Base-by-base conservation (phyloP, 2,329 filamentous ascomycete genomes). In the Hypoxylon sp. region DNA sequence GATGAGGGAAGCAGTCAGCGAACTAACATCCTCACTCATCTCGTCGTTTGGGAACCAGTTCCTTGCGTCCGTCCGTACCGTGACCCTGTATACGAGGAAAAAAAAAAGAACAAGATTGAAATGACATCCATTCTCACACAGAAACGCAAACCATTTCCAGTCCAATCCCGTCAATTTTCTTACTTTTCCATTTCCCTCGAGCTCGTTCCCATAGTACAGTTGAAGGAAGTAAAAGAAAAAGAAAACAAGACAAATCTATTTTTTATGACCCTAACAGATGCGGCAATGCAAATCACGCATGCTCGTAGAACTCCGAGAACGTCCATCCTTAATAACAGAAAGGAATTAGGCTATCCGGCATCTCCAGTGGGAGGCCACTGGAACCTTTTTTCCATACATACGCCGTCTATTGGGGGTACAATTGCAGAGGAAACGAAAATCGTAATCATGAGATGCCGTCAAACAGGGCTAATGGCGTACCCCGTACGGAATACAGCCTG, bases 401-500 rank as follows among this genome's bases (percentile, higher is more conserved):
- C 63, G 57, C 24, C 59, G 62, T 68, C 59, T 59, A 64, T 68
- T 24, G 48, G 56, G 53, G 37, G 17, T 17, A 41, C 37, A 17
- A 41, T 41, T 60, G 64, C 50, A 60, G 24, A 46, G 19, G 11
- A 34, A 62, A 64, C 22, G 52, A 68, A 68, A 64, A 63, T 65
- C 56, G 39, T 68, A 64, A 65, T 50, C 56, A 48, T 65, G 28
- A 65, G n/a, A 28, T 59, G 51, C 51, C 55, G 63, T 63, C 56
- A 62, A 63, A 48, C 52, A 61, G 56, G 47, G 56, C 54, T 44
- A 44, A 50, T 48, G 30, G 48, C 28, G 47, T 56, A 56, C 54
- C 61, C 57, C 54, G 53, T 64, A 62, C n/a, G n/a, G n/a, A n/a
- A n/a, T n/a, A n/a, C 61, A 67, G 64, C 61, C 64, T 67, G 59